Conservation (phyloP, 805 yeast genomes). For the Teunomyces tritomae region DNA sequence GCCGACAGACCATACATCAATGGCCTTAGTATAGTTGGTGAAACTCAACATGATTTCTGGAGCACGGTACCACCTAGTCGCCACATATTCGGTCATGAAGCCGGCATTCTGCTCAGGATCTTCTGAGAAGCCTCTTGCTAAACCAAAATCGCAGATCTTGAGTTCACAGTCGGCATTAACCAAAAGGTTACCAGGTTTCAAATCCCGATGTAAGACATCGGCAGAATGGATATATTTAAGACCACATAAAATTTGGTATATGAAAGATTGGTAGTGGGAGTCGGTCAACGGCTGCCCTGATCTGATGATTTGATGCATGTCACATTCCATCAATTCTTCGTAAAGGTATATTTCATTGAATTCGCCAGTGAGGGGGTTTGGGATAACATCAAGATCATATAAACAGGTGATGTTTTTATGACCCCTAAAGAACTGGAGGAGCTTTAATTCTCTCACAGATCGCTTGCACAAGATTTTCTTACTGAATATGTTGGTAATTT, state of each 20-base stretch:
- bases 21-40: conserved; percentile 93
- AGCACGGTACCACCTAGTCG: conserved; percentile 98
- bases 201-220: conserved; percentile 88
- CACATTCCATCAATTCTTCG: conserved; percentile 98
- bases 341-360: conserved; percentile 91
- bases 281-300: conserved; percentile 93
- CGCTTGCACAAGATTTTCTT: conserved; percentile 89
- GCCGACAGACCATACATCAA: conserved; percentile 97
- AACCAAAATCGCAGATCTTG: conserved; percentile 94
- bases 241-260: conserved; percentile 90
- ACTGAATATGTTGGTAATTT: conserved; percentile 90
- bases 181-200: conserved; percentile 89
- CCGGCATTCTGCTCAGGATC: conserved; percentile 85
- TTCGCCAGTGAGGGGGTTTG: conserved; percentile 53
- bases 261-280: conserved; percentile 89
- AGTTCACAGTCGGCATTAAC: conserved; percentile 96
- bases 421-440: conserved; percentile 89
- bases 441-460: conserved; percentile 85
- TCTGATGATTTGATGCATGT: conserved; percentile 94
- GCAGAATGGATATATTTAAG: conserved; percentile 86
- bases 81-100: conserved; percentile 96
- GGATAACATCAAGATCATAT: conserved; percentile 90
- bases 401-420: conserved; percentile 95
- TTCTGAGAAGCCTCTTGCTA: conserved; percentile 86
- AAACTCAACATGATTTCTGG: conserved; percentile 96